Percentiles rank a stretch among this genome's conserved stretches.
These are phyloP conservation scores for Botryotinia calthae DNA, from an alignment of 2,329 filamentous ascomycete species.

Conservation along the genomic window DNA sequence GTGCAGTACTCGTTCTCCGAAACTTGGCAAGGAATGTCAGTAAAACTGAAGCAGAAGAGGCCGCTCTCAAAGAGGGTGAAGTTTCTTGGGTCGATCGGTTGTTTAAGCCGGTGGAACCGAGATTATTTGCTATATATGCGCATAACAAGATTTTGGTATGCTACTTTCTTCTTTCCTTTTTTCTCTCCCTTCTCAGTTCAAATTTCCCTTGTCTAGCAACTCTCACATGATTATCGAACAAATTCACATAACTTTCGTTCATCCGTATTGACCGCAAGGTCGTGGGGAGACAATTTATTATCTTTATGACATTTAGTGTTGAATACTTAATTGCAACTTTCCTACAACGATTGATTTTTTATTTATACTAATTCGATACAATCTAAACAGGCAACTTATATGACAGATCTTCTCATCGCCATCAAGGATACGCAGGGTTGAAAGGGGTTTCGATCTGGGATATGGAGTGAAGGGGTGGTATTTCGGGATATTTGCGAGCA, in stretches of 20 bases:
- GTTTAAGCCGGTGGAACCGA: slow-evolving; percentile 63
- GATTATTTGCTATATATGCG: slow-evolving; percentile 66
- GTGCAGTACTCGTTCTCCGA: slow-evolving; percentile 71
- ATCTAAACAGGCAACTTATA: slow-evolving; percentile 22
- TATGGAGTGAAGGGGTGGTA: neutral
- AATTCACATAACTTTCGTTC: slow-evolving; percentile 99
- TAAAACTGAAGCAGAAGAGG: slow-evolving; percentile 59
- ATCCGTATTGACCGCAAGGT: slow-evolving; percentile 90
- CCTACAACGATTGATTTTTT: slow-evolving; percentile 15
- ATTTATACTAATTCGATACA: neutral
- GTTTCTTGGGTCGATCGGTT: slow-evolving; percentile 65
- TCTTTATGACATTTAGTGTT: slow-evolving; percentile 43
- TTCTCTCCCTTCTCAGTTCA: slow-evolving; percentile 21
- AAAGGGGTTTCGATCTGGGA: neutral
- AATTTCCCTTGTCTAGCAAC: slow-evolving; percentile 28
- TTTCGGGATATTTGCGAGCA: slow-evolving; percentile 1
- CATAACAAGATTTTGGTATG: slow-evolving; percentile 63
- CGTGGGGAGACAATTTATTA: slow-evolving; percentile 69
- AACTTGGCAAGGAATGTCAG: slow-evolving; percentile 70
- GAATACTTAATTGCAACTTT: slow-evolving; percentile 20
- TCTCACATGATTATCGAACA: slow-evolving; percentile 71
- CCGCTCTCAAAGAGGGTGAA: slow-evolving; percentile 50
- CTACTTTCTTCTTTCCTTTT: neutral
- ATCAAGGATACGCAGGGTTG: slow-evolving; percentile 25
- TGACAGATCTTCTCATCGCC: slow-evolving; percentile 26